Evolutionary conservation across 805 yeast species (phyloP), one percentile per base, ranked within the genome.

Genomic region (Blastobotrys attinorum): DNA sequence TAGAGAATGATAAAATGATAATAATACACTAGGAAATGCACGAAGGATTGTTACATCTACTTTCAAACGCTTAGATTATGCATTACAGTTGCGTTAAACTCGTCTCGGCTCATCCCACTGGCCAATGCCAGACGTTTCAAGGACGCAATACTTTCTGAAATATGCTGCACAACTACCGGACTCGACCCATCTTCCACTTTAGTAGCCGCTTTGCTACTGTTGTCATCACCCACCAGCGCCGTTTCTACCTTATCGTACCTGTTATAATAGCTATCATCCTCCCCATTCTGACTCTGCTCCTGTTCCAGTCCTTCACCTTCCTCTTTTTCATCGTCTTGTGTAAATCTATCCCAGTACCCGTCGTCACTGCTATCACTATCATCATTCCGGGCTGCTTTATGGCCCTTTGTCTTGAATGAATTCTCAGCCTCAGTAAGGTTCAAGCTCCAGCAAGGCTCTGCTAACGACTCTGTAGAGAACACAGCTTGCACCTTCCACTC

Each of bases 221-320:
- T 22, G 6, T 17, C 37, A 20, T 17, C 37, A 17, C 20, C 37
- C 10, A 13, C 21, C 11, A 34, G 16, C 8, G 37, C 37, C 13
- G 37, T 34, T 20, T 34, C 37, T 15, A 34, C 37, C 16, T 34
- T 34, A 17, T 34, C 37, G 13, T 34, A 34, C 13, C 11, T n/a
- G 13, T 16, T 34, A 13, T 34, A 34, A 17, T 34, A 34, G 20
- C 5, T 22, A 22, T 34, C 37, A 34, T 34, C 37, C 6, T 34
- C 13, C 18, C 10, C 20, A 16, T 17, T 34, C 5, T 4, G 22
- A 22, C 20, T 13, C 5, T n/a, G 16, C 10, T 34, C 21, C 20
- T 34, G 35, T 27, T 27, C 13, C 13, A 13, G 11, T 10, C 13
- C 31, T 10, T 27, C 31, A 27, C 11, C 38, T 15, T 22, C 31